Conservation (phyloP, 108 stramenopile genomes). For the Schizochytrium sp. region DNA sequence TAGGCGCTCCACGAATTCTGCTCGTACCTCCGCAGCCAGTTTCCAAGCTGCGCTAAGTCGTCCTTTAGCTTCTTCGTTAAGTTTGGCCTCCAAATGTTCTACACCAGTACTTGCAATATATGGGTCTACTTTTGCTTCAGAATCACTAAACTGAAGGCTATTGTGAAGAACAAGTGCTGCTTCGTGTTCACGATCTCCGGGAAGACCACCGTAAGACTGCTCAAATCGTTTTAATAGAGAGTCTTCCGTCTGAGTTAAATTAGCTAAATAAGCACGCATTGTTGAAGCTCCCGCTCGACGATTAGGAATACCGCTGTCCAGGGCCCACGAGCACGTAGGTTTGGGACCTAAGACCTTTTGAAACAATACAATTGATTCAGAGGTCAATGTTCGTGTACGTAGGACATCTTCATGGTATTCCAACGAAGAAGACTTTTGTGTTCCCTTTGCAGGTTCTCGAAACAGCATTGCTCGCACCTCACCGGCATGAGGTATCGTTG, state of each 20-base stretch:
- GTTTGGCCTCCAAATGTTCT: not conserved
- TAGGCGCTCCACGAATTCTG: not conserved
- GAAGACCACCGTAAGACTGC: not conserved
- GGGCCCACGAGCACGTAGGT: not conserved
- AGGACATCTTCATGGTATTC: not conserved
- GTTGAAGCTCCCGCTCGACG: not conserved
- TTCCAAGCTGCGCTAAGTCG: constrained; percentile 20
- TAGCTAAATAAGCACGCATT: not conserved
- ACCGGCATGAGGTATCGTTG: not conserved
- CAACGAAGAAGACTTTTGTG: not conserved
- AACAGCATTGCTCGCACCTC: not conserved
- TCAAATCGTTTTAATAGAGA: not conserved
- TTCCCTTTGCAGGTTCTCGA: not conserved
- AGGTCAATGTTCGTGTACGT: not conserved
- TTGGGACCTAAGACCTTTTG: constrained; percentile 15
- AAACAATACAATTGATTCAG: not conserved
- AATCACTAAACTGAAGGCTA: too few species aligned
- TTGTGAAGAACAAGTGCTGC: not conserved
- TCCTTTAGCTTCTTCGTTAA: not conserved
- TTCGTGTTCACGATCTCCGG: constrained; percentile 22
- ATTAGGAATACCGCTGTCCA: not conserved
- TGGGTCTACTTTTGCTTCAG: not conserved
- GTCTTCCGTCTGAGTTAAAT: not conserved
- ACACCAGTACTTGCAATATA: not conserved
- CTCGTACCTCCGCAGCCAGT: not conserved